These are phyloP conservation scores for Psophocarpus tetragonolobus DNA, from an alignment of 306 rosid genomes.

Conservation along the genomic window DNA sequence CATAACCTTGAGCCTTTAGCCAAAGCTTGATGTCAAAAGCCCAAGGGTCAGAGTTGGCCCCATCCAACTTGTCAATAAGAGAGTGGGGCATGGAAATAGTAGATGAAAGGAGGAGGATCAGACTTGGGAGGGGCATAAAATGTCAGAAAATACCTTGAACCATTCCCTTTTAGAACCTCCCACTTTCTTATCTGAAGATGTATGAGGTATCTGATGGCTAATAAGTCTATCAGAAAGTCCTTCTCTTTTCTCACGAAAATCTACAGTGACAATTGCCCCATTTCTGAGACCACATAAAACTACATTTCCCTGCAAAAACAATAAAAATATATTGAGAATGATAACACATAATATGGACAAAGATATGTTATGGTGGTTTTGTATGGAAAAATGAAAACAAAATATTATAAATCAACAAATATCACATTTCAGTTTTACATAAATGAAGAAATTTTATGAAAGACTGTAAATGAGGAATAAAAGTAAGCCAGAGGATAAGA, in stretches of 20 bases:
- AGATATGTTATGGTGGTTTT: not conserved
- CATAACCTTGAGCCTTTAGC: not conserved
- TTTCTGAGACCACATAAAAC: conserved; percentile 91
- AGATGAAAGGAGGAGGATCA: too few relatives aligned
- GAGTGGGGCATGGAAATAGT: not conserved
- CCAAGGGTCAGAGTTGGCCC: not conserved
- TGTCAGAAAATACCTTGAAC: conserved; percentile 67
- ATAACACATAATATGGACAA: not conserved
- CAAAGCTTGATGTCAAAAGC: not conserved
- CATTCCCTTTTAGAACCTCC: conserved; percentile 50
- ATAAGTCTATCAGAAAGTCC: conserved; percentile 45
- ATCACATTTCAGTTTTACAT: not conserved
- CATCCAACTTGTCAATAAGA: not conserved
- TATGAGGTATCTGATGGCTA: conserved; percentile 49
- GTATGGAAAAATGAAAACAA: not conserved
- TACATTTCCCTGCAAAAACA: conserved; percentile 70
- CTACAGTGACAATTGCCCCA: conserved; percentile 79
- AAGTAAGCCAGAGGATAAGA: not conserved
- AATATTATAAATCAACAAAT: not conserved
- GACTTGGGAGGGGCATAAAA: too few relatives aligned
- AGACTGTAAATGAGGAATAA: conserved; percentile 1
- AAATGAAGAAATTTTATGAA: not conserved
- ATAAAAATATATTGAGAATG: conserved; percentile 20
- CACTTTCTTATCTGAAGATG: conserved; percentile 36
- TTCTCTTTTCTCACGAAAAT: conserved; percentile 66